Evolutionary conservation across 352 stramenopile genomes (phyloP), one percentile per base, ranked within the genome.

Genomic region (Pythium aphanidermatum): DNA sequence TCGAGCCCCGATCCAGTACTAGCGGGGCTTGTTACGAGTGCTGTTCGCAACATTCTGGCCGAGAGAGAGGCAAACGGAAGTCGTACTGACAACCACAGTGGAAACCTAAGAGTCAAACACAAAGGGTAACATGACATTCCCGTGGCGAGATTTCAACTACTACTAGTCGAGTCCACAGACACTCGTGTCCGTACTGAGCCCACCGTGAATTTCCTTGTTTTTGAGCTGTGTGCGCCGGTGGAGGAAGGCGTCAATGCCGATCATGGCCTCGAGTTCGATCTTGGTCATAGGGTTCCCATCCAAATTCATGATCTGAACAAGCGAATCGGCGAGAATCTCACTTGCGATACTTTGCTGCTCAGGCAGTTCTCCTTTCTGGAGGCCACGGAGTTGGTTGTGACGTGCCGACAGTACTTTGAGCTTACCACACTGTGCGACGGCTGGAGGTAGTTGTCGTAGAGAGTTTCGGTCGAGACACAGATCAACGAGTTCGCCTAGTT

Each of bases 171-270:
- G 67, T 13, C 82, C 82, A 30, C 82, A 93, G 29, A 93, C 63
- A 55, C 78, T 92, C 45, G 85, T 58, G 62, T 93, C 79, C 6
- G 82, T 77, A 52, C 63, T 80, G 14, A 93, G 35, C 2, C 82
- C 82, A 31, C 74, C 77, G 42, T 90, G 76, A 41, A 93, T 83
- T 48, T 89, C 82, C 68, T 93, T 93, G 67, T 93, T 86, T 54
- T 93, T 93, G 29, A 86, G 63, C 46, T 74, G 59, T 29, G 73
- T 92, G 25, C 82, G 82, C n/a, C 82, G 70, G 45, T 62, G 51
- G 31, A 92, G 46, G 58, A 93, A 93, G 21, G 57, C 60, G 10
- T 90, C 69, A 31, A 88, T 79, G 26, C 82, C 79, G 14, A 86
- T 65, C 82, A 93, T 92, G 24, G 43, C 46, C 45, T 90, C 74